phyloP scores from a whole-genome alignment of 2,329 filamentous ascomycete genomes.

The Ceratocystis papillata region DNA sequence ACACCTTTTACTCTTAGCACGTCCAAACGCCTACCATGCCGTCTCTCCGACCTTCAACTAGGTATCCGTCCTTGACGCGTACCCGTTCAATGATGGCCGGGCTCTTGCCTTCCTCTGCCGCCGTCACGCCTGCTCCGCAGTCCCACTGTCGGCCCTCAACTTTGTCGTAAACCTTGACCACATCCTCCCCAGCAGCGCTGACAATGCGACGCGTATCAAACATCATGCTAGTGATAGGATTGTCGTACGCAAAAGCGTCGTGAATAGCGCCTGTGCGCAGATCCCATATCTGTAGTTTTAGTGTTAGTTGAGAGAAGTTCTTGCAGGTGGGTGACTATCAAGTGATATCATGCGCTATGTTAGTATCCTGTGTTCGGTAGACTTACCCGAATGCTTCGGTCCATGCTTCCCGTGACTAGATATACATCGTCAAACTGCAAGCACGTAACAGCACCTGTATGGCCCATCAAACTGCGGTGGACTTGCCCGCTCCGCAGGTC shows the following conservation, averaged over 20 bases:
- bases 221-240: slow-evolving; percentile 90
- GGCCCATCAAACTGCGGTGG: slow-evolving; percentile 88
- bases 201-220: slow-evolving; percentile 88
- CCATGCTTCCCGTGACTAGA: slow-evolving; percentile 81
- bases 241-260: slow-evolving; percentile 92
- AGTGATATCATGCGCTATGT: too few species aligned
- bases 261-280: slow-evolving; percentile 89
- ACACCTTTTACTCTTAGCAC: slow-evolving; percentile 38
- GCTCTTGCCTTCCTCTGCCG: slow-evolving; percentile 53
- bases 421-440: slow-evolving; percentile 95
- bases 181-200: slow-evolving; percentile 77
- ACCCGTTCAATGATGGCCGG: slow-evolving; percentile 66
- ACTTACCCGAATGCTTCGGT: slow-evolving; percentile 87
- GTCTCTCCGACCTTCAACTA: slow-evolving; percentile 80
- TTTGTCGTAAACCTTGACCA: slow-evolving; percentile 98
- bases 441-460: slow-evolving; percentile 87
- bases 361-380: background rate
- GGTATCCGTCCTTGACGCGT: slow-evolving; percentile 83
- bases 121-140: slow-evolving; percentile 70
- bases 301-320: slow-evolving; percentile 27
- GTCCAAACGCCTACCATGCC: slow-evolving; percentile 88
- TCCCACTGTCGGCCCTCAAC: slow-evolving; percentile 93
- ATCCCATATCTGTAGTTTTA: slow-evolving; percentile 76
- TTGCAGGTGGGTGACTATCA: background rate
- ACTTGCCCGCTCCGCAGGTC: slow-evolving; percentile 93